Evolutionary conservation across 176 grass and related monocot genomes (phyloP), one percentile per base, ranked within the genome.

Genomic region (Cymbopogon citratus): DNA sequence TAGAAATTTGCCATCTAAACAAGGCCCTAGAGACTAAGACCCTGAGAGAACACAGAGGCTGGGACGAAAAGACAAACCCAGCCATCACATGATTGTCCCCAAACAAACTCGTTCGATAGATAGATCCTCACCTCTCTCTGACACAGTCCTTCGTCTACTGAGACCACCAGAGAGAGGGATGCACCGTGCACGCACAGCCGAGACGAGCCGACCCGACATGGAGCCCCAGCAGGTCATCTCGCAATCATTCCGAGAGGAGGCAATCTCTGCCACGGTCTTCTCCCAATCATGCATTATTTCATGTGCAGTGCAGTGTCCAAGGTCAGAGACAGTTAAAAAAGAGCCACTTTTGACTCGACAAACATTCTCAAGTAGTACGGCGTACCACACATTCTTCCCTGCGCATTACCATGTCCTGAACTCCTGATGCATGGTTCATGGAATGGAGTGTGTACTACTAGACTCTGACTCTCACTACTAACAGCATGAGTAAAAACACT

Each of bases 271-370:
- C 83, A 86, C 38, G 74, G 88, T 90, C 83, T 60, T 87, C 76
- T 82, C 38, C 69, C 44, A 90, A 95, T 88, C 84, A 90, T 88
- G 80, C 67, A 92, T 92, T 84, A 91, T 90, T 91, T 93, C 69
- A 91, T 88, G 85, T 76, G 48, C 81, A 84, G 29, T 46, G 70
- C 68, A 89, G 72, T 61, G 79, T 70, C 63, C 69, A 59, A 69
- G 80, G 79, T 86, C 83, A 88, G 75, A 88, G 75, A 57, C 73
- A 64, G 79, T 74, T 86, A 79, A 82, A 85, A 82, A 62, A 15
- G 16, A 15, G 12, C 70, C 5, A 15, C 11, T 60, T 87, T 81
- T 41, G n/a, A 74, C 60, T 77, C 33, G 66, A 82, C 78, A 85
- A 77, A 45, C 73, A 86, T 38, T 69, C 25, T 1, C 44, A 68